phyloP scores from a whole-genome alignment of 441 rosid genomes.

The Populus hybrid region DNA sequence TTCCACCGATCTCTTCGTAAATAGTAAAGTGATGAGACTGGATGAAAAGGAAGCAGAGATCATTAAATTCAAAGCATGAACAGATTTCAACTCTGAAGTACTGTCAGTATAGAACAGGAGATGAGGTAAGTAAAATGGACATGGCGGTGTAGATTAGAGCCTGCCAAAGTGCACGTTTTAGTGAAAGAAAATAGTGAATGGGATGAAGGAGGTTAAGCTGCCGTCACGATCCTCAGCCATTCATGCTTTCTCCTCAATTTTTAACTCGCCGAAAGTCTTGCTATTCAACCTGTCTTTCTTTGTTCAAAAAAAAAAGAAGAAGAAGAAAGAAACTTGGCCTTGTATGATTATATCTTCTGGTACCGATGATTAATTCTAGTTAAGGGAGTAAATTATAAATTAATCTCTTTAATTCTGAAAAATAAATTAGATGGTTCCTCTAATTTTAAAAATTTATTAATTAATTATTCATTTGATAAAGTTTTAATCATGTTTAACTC shows the following conservation, averaged over 20 bases:
- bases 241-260: neutral
- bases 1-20: slow-evolving; percentile 1
- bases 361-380: no score
- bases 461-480: neutral
- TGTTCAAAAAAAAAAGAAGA: neutral
- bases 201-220: slow-evolving; percentile 17
- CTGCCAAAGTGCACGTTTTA: slow-evolving; percentile 22
- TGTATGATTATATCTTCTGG: no score
- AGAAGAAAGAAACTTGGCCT: no score
- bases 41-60: neutral
- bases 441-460: no score
- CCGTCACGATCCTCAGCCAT: slow-evolving; percentile 18
- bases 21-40: slow-evolving; percentile 15
- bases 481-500: no score
- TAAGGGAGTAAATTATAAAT: no score
- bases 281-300: no score
- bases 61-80: neutral
- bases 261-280: neutral
- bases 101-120: neutral
- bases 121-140: slow-evolving; percentile 23
- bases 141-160: slow-evolving; percentile 13
- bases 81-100: neutral
- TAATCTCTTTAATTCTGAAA: no score
- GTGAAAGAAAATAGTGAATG: slow-evolving; percentile 28
- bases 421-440: no score